Evolutionary conservation across 1,284 basidiomycete species (phyloP), one percentile per base, ranked within the genome.

Genomic region (Tremellales sp.): DNA sequence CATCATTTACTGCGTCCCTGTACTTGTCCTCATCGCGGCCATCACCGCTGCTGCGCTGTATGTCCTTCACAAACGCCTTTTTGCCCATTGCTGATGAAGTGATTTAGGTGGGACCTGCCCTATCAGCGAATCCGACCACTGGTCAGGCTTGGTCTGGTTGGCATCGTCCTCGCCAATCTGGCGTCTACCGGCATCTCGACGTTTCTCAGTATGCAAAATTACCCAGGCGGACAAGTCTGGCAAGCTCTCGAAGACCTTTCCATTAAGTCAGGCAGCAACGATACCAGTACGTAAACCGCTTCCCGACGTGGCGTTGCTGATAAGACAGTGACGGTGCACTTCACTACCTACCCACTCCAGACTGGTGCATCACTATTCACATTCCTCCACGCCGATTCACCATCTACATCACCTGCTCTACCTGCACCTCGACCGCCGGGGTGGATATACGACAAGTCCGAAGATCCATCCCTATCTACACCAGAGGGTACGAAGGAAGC

Each of bases 341-440:
- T 71, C 36, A 67, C 64, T 12, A 62, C 66, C 3, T 61, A 64
- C 25, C 66, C 70, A 12, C 61, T 71, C 8, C 92, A 96, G 75
- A 92, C 88, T 0, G 93, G 94, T 8, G 87, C 89, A 3, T 88
- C 88, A 0, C 81, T 92, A 40, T 96, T 96, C 77, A 82, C 87
- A 5, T 88, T 92, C 52, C 76, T 81, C 12, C 78, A 86, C 53
- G 69, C 82, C 0, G 76, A 80, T 4, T 84, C 85, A 19, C 39
- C 53, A 15, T 19, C 29, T 29, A 3, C 22, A 33, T 22, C 35
- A 47, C 3, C 37, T 4, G 33, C 48, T 46, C 54, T 58, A 4
- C 52, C 56, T 33, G 35, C 22, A 42, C 49, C 47, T 10, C 36
- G 23, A 1, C 19, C 42, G 25, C 61, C 62, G 7, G n/a, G 62